Percentiles rank a stretch among this genome's conserved stretches.
phyloP scores from a whole-genome alignment of 495 filamentous ascomycete genomes.

The Penicillium waksmanii region DNA sequence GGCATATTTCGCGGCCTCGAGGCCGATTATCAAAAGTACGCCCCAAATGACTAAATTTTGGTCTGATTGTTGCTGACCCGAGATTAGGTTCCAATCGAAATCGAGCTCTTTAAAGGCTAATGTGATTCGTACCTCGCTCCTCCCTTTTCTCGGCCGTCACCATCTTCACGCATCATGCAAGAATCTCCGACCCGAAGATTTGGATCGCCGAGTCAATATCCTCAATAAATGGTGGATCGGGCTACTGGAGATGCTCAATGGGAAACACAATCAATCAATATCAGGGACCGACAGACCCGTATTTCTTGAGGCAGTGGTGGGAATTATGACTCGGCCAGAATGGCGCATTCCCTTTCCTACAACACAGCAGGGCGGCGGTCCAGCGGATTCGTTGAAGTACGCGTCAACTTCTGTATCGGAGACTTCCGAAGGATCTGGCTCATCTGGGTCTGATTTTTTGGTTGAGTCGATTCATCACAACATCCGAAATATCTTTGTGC shows the following conservation, averaged over 20 bases:
- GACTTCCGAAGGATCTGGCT: slow-evolving; percentile 40
- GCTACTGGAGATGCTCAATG: slow-evolving; percentile 82
- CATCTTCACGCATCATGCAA: slow-evolving; percentile 70
- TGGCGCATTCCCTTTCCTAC: slow-evolving; percentile 76
- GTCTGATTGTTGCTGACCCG: slow-evolving; percentile 19
- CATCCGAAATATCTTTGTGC: slow-evolving; percentile 85
- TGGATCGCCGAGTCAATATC: slow-evolving; percentile 81
- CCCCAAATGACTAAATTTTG: background rate
- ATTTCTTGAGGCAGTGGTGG: slow-evolving; percentile 78
- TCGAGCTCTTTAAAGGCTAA: slow-evolving; percentile 77
- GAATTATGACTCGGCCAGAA: slow-evolving; percentile 90
- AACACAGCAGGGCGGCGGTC: slow-evolving; percentile 29
- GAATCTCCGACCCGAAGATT: slow-evolving; percentile 74
- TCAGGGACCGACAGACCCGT: slow-evolving; percentile 79
- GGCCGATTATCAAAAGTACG: slow-evolving; percentile 76
- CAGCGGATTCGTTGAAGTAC: slow-evolving; percentile 37
- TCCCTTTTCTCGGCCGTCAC: slow-evolving; percentile 83
- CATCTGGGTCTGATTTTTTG: slow-evolving; percentile 72
- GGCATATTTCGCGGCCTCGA: slow-evolving; percentile 80
- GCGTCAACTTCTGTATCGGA: slow-evolving; percentile 46
- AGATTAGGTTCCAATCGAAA: slow-evolving; percentile 69
- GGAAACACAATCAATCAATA: slow-evolving; percentile 69
- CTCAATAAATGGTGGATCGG: slow-evolving; percentile 97
- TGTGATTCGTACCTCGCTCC: slow-evolving; percentile 73
- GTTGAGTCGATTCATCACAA: slow-evolving; percentile 93